Base-by-base conservation (phyloP, 1,139 yeast genomes). In the Insectozyma bohioensis region DNA sequence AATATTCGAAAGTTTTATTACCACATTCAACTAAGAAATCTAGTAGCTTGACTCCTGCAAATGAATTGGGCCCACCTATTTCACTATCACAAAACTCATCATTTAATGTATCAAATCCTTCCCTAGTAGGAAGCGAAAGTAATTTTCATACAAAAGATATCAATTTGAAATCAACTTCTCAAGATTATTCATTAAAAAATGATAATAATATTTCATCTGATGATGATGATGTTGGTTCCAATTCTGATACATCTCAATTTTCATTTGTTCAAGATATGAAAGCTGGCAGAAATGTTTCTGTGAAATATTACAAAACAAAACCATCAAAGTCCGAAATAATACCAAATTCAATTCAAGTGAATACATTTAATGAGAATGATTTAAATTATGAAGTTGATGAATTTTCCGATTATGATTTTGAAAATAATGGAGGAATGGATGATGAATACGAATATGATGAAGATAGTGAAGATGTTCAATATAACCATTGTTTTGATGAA, bases 231-330 rank as follows among this genome's bases (percentile, higher is more conserved):
- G 48, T 43, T 4, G 57, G 53, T 12, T 51, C 45, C 3, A 56
- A 53, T 18, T 59, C 63, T 4, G 63, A 57, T 20, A 59, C 71
- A 1, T 71, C 78, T 1, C 75, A 70, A 36, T 80, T 80, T 47
- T 78, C 85, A 0, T 80, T 80, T 47, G 80, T 78, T 28, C 63
- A 68, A 36, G 78, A 74, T 37, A 58, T 60, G 34, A 63, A 62
- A 11, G 75, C 77, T 14, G 85, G 85, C 2, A 56, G 85, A 45
- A 79, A 79, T 40, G 69, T 80, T 0, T 78, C 85, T 0, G 73
- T 78, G 8, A 76, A 78, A 46, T 80, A 79, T 47, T 79, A 80
- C 45, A 75, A 75, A 39, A 72, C 61, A 1, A 53, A 49, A 28
- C 31, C 34, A 8, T 20, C 37, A 3, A 31, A 35, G 17, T 22